phyloP scores from a whole-genome alignment of 192 early-diverging fungal species.

The Backusella luteola region DNA sequence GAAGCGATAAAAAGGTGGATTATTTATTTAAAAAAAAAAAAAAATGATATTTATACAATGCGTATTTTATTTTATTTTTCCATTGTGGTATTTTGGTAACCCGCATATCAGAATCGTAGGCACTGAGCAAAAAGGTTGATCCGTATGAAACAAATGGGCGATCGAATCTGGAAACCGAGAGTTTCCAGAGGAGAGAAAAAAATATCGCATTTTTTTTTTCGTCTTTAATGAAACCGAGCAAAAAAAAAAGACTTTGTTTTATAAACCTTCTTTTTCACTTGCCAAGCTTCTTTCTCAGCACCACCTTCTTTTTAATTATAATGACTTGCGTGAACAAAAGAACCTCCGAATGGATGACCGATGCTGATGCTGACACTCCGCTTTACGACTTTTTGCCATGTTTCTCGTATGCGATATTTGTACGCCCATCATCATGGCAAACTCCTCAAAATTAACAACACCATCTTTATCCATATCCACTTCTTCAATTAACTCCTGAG shows the following conservation, averaged over 20 bases:
- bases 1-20: not conserved
- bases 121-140: not conserved
- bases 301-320: too few species aligned
- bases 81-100: not conserved
- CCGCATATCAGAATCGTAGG: too few species aligned
- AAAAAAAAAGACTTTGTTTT: too few species aligned
- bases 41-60: not conserved
- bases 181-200: not conserved
- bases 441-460: constrained; percentile 37
- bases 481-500: constrained; percentile 26
- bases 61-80: too few species aligned
- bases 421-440: constrained; percentile 36
- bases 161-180: not conserved
- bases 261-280: not conserved
- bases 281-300: too few species aligned
- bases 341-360: constrained; percentile 13
- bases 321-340: constrained; percentile 11
- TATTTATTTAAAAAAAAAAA: not conserved
- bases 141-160: not conserved
- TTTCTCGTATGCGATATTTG: not conserved
- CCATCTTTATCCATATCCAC: constrained; percentile 33
- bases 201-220: not conserved
- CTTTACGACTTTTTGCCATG: not conserved
- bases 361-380: constrained; percentile 11
- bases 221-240: not conserved